Evolutionary conservation across 257 asterid genomes (phyloP).

Genomic region (Ballota nigra): DNA sequence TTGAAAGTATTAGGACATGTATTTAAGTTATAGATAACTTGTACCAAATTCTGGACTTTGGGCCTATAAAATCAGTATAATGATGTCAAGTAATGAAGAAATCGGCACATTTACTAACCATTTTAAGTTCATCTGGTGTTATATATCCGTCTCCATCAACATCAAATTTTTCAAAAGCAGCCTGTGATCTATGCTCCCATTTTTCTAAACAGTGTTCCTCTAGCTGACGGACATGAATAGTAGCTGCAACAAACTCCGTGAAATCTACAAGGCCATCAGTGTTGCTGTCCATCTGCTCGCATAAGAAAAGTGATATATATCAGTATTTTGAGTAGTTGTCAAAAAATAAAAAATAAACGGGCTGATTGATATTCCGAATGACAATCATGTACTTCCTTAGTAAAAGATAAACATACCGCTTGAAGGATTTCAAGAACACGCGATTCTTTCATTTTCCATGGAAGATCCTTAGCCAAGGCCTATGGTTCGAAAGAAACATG

Average conservation of each 20-base stretch:
- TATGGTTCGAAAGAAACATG: slow-evolving; percentile 20
- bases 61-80: background rate
- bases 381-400: background rate
- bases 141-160: slow-evolving; percentile 90
- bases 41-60: background rate
- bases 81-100: background rate
- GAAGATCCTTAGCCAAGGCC: slow-evolving; percentile 98
- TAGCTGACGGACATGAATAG: slow-evolving; percentile 86
- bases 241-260: slow-evolving; percentile 96
- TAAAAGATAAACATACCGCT: slow-evolving; percentile 59
- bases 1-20: too few relatives aligned
- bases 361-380: background rate
- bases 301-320: slow-evolving; percentile 7
- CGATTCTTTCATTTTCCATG: slow-evolving; percentile 95
- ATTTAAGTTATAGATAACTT: too few relatives aligned
- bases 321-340: background rate
- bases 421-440: slow-evolving; percentile 94
- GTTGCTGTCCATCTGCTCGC: slow-evolving; percentile 84
- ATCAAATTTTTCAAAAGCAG: slow-evolving; percentile 92
- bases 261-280: slow-evolving; percentile 96
- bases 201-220: slow-evolving; percentile 81
- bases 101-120: slow-evolving; percentile 44
- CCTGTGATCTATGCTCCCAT: slow-evolving; percentile 79
- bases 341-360: background rate
- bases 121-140: slow-evolving; percentile 85